phyloP scores from a whole-genome alignment of 257 asterid genomes.

The Datura wrightii region DNA sequence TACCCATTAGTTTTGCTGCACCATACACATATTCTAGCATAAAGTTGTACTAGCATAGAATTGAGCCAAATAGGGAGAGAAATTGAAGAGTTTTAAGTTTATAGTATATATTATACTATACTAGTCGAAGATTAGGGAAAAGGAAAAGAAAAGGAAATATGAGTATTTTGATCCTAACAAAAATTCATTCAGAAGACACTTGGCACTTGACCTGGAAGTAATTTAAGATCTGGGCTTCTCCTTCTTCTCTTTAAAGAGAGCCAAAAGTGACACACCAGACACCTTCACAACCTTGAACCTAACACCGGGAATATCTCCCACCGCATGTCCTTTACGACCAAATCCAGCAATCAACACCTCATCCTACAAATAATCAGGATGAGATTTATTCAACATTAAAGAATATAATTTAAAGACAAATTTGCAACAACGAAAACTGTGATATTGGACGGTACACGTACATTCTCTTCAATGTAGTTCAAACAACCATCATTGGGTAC shows the following conservation, averaged over 20 bases:
- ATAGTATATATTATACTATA: neutral
- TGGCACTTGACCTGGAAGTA: neutral
- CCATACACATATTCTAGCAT: no score
- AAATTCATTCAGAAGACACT: neutral
- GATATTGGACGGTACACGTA: neutral
- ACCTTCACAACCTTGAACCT: constrained; percentile 33
- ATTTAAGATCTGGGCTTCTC: constrained; percentile 33
- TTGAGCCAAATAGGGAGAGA: no score
- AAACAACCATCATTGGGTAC: constrained; percentile 32
- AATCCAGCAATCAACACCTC: constrained; percentile 29
- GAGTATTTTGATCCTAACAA: neutral
- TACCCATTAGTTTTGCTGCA: no score
- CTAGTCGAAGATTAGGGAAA: neutral
- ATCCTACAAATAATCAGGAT: neutral
- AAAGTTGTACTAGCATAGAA: no score
- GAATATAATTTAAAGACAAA: neutral
- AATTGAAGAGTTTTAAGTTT: no score
- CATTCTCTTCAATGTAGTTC: constrained; percentile 35
- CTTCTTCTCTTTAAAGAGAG: constrained; percentile 34
- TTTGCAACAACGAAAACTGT: neutral
- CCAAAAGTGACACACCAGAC: constrained; percentile 33
- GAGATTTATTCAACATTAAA: neutral
- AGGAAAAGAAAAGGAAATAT: neutral
- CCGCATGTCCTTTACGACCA: constrained; percentile 34
- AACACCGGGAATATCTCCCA: constrained; percentile 32